Percentiles rank a stretch among this genome's conserved stretches.
Evolutionary conservation across 805 yeast genomes (phyloP).

Genomic region (Yamadazyma sp.): DNA sequence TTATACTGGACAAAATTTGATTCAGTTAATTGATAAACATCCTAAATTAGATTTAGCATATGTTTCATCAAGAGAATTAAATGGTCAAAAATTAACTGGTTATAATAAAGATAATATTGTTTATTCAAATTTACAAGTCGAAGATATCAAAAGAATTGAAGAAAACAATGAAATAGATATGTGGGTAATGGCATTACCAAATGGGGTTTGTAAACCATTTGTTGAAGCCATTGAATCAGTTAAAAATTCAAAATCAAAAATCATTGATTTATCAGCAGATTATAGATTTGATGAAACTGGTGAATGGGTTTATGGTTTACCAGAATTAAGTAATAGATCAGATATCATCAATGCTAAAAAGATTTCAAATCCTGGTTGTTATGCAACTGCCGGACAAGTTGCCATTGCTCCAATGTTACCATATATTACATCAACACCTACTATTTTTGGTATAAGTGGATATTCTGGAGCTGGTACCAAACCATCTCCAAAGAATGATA

Average conservation of each 20-base stretch:
- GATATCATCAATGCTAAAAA: constrained; percentile 67
- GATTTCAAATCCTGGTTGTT: constrained; percentile 97
- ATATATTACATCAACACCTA: constrained; percentile 67
- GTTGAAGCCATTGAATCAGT: constrained; percentile 76
- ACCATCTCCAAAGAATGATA: constrained; percentile 94
- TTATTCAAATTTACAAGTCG: constrained; percentile 83
- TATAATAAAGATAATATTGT: constrained; percentile 77
- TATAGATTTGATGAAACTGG: constrained; percentile 87
- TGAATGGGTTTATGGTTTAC: constrained; percentile 93
- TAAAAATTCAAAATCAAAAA: constrained; percentile 64
- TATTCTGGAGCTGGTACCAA: constrained; percentile 99
- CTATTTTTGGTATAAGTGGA: constrained; percentile 94
- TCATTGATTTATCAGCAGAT: constrained; percentile 92
- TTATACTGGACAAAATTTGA: constrained; percentile 90
- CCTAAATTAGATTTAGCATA: constrained; percentile 85
- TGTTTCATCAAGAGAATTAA: constrained; percentile 93
- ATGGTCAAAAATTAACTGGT: constrained; percentile 82
- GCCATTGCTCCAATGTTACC: constrained; percentile 81
- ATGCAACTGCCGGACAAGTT: constrained; percentile 97
- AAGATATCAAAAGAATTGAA: constrained; percentile 80
- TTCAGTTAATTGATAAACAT: constrained; percentile 81
- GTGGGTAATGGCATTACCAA: constrained; percentile 99
- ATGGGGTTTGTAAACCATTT: constrained; percentile 91
- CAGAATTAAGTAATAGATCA: constrained; percentile 77
- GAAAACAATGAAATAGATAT: constrained; percentile 77